Conservation (phyloP, 768 basidiomycete genomes). For the Nevesoporus exiguus region DNA sequence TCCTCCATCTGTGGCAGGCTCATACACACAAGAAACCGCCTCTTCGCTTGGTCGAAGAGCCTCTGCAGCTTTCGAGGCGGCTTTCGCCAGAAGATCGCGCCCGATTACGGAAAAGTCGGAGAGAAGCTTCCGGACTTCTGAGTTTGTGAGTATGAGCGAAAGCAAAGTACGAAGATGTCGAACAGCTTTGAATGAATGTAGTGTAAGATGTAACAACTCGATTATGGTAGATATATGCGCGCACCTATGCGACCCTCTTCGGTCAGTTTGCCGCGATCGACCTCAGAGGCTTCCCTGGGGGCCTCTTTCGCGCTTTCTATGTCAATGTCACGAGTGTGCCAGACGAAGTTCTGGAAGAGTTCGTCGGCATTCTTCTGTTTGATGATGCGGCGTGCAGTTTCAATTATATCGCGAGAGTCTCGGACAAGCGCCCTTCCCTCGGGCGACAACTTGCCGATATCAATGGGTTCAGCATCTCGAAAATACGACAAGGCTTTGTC, state of each 20-base stretch:
- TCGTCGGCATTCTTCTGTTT: slow-evolving; percentile 85
- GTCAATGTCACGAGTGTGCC: slow-evolving; percentile 61
- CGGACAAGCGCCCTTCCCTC: slow-evolving; percentile 75
- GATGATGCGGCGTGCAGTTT: slow-evolving; percentile 70
- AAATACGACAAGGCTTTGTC: slow-evolving; percentile 69
- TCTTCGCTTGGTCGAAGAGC: slow-evolving; percentile 64
- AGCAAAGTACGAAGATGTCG: slow-evolving; percentile 86
- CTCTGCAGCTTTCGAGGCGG: slow-evolving; percentile 67
- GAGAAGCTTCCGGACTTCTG: slow-evolving; percentile 86
- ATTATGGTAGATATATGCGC: slow-evolving; percentile 5
- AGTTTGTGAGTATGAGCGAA: slow-evolving; percentile 86
- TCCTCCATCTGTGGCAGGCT: slow-evolving; percentile 55
- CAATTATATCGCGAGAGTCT: slow-evolving; percentile 77
- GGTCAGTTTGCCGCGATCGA: slow-evolving; percentile 51
- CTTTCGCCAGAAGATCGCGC: slow-evolving; percentile 78
- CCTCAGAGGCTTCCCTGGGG: slow-evolving; percentile 40
- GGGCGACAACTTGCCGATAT: slow-evolving; percentile 61
- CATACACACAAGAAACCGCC: slow-evolving; percentile 59
- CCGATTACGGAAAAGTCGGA: slow-evolving; percentile 75
- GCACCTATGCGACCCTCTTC: slow-evolving; percentile 63
- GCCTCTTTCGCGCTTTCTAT: slow-evolving; percentile 39
- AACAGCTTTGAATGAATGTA: slow-evolving; percentile 49
- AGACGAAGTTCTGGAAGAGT: slow-evolving; percentile 87
- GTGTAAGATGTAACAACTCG: slow-evolving; percentile 5
- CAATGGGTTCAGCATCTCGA: slow-evolving; percentile 55